Evolutionary conservation across 768 basidiomycete species (phyloP), one percentile per base, ranked within the genome.

Genomic region (Harrya chromipes): DNA sequence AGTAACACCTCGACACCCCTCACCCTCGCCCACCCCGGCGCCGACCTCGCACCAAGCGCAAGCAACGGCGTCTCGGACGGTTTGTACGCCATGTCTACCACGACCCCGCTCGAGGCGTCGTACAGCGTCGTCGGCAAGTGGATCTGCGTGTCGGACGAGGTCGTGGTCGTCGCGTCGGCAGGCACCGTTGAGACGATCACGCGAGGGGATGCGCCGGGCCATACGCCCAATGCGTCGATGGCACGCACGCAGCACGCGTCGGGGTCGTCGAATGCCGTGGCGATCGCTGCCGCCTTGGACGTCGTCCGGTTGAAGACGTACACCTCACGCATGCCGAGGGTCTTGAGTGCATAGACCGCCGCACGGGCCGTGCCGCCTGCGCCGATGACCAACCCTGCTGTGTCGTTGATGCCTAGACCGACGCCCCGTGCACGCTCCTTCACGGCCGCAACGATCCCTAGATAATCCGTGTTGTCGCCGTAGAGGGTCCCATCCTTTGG

Each of bases 381-480:
- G 3, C 97, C 97, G 52, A 99, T 90, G 47, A 99, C 85, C 49
- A 98, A 76, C 17, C 79, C 88, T 0, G 82, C 76, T 17, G 29
- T 12, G 43, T 52, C 19, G 0, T 34, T 9, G n/a, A 40, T 26
- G 40, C 56, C 12, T 37, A 66, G 61, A 59, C 52, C 37, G 47
- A 49, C 51, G 4, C 69, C 62, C n/a, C 72, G 67, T 20, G 83
- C 70, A 33, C 72, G 72, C 2, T 71, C 64, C 13, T 60, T 59
- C 45, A 84, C 77, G 57, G 74, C 78, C 16, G 82, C 74, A 14
- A 76, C 76, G 57, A 99, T 94, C 0, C 91, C 95, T 40, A 90
- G 69, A 87, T 95, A 98, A 62, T 98, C 97, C 0, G 94, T 97
- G 71, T 98, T 99, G 61, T 98, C 94, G 2, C 97, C 97, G 38